These are phyloP conservation scores for Stipa capillata DNA, from an alignment of 176 grass and related monocot species.

Conservation along the genomic window DNA sequence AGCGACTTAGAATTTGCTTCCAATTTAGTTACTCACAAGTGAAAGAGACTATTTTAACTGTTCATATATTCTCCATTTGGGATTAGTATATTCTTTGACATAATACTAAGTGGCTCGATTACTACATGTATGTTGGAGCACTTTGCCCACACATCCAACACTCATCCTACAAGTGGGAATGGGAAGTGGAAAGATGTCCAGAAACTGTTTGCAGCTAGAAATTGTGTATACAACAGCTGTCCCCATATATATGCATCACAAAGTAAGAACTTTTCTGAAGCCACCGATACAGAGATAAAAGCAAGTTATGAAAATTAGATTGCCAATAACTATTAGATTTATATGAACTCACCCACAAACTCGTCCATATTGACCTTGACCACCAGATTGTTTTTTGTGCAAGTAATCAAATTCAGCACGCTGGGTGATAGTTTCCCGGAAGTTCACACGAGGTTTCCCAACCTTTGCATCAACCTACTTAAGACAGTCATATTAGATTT, in stretches of 20 bases:
- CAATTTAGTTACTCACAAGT: neutral
- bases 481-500: neutral
- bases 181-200: neutral
- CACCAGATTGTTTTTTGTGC: constrained; percentile 97
- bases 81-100: neutral
- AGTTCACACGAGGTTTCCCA: constrained; percentile 92
- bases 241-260: neutral
- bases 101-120: neutral
- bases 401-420: constrained; percentile 90
- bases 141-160: neutral
- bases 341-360: constrained; percentile 66
- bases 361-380: constrained; percentile 99
- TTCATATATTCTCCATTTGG: neutral
- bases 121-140: neutral
- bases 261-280: neutral
- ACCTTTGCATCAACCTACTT: constrained; percentile 71
- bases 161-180: neutral
- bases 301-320: neutral
- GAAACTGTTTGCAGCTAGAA: neutral
- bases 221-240: neutral
- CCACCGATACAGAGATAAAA: neutral
- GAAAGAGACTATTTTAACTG: neutral
- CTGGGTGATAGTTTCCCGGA: constrained; percentile 90
- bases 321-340: neutral
- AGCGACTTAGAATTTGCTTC: neutral